These are phyloP conservation scores for Haberlea rhodopensis DNA, from an alignment of 257 asterid species.

Conservation along the genomic window DNA sequence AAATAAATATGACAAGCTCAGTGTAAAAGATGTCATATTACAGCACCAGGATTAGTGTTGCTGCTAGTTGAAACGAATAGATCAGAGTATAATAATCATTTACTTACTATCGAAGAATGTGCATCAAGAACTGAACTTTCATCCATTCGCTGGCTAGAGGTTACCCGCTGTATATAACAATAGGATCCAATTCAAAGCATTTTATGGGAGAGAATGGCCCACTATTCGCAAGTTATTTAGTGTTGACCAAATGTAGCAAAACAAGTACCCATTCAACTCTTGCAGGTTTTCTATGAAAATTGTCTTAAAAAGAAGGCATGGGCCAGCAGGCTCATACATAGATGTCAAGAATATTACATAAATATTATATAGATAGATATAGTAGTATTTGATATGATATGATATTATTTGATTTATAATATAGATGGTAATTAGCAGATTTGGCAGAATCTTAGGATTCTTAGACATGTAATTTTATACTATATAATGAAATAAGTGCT, in stretches of 20 bases:
- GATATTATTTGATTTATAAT: no score
- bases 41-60: conserved; percentile 6
- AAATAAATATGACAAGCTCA: conserved; percentile 13
- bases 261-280: background rate
- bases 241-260: background rate
- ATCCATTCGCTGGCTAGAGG: conserved; percentile 80
- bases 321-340: no score
- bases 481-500: no score
- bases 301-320: background rate
- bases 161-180: conserved; percentile 64
- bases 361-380: no score
- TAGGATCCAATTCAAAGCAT: conserved; percentile 23
- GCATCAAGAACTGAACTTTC: conserved; percentile 93
- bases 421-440: no score
- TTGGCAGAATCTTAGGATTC: no score
- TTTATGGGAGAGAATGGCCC: background rate
- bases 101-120: conserved; percentile 79
- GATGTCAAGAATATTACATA: no score
- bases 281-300: background rate
- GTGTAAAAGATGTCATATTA: conserved; percentile 17
- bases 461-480: no score
- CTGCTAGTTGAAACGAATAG: background rate
- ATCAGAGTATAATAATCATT: conserved; percentile 8
- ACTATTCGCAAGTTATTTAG: background rate
- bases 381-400: no score